Evolutionary conservation across 148 eudicot species (phyloP).

Genomic region (Arbutus unedo): DNA sequence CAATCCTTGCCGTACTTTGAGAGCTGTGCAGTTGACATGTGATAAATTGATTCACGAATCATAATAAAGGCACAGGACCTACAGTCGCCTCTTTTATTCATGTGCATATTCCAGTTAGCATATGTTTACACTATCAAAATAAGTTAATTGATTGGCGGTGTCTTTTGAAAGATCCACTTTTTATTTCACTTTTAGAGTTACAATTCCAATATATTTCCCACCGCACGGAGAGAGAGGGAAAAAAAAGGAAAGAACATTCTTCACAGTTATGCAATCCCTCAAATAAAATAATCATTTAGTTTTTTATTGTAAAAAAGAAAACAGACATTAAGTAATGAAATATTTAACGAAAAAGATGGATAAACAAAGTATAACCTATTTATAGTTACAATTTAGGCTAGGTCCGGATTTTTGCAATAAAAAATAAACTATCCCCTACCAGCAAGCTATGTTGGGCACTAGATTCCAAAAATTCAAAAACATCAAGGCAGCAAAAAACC

Average conservation of each 20-base stretch:
- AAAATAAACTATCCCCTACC: too few species aligned
- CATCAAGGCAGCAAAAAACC: background rate
- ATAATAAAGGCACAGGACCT: background rate
- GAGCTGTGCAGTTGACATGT: constrained; percentile 30
- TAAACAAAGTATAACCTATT: background rate
- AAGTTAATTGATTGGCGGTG: background rate
- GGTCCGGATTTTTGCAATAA: too few species aligned
- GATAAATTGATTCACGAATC: background rate
- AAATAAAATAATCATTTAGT: background rate
- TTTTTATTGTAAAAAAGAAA: background rate
- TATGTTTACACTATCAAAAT: background rate
- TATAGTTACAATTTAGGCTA: background rate
- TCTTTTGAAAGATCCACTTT: background rate
- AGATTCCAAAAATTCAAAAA: background rate
- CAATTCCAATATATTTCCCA: background rate
- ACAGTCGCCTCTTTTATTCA: background rate
- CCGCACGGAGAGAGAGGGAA: background rate
- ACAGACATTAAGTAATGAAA: background rate
- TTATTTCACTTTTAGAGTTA: background rate
- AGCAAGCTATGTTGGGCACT: background rate
- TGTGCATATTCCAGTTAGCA: background rate
- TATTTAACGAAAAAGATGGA: background rate
- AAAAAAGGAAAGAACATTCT: background rate
- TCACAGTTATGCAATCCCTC: background rate
- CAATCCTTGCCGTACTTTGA: constrained; percentile 80